These are phyloP conservation scores for Hymenoscyphus occultus DNA, from an alignment of 2,329 filamentous ascomycete genomes.

Conservation along the genomic window DNA sequence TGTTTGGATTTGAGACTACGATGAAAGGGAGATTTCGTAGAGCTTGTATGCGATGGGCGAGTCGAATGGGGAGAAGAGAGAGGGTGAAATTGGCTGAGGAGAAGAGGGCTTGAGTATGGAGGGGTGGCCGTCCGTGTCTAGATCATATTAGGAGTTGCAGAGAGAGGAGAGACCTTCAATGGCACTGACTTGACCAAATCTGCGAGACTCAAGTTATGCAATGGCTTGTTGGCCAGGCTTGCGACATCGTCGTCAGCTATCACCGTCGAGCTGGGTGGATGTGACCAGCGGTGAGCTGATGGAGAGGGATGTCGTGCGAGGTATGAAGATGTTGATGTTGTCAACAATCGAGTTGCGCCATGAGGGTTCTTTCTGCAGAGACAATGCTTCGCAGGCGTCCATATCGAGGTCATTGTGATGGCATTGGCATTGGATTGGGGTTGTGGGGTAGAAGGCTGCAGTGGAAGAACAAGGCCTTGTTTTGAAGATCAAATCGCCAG, in stretches of 20 bases:
- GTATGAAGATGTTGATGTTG: constrained; percentile 7
- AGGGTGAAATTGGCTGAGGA: constrained; percentile 95
- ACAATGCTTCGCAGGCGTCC: constrained; percentile 1
- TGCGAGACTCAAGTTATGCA: constrained; percentile 79
- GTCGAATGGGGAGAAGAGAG: constrained; percentile 82
- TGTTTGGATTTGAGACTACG: constrained; percentile 95
- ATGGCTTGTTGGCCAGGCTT: constrained; percentile 70
- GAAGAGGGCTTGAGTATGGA: constrained; percentile 76
- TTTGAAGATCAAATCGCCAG: not conserved
- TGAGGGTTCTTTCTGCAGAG: not conserved
- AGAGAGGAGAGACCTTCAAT: no score
- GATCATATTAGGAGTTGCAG: not conserved
- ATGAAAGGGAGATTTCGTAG: constrained; percentile 94
- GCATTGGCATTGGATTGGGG: not conserved
- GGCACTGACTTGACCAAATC: constrained; percentile 75
- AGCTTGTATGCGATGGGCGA: constrained; percentile 91
- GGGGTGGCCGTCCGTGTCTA: constrained; percentile 75
- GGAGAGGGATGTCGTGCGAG: constrained; percentile 32
- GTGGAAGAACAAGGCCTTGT: not conserved
- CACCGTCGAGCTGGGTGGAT: constrained; percentile 46
- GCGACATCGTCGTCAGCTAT: constrained; percentile 74
- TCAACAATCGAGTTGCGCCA: not conserved
- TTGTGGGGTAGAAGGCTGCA: not conserved
- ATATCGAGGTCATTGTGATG: constrained; percentile 4
- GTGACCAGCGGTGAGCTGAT: constrained; percentile 39